Conservation (phyloP, 2,329 filamentous ascomycete genomes). For the Exophiala sp. region DNA sequence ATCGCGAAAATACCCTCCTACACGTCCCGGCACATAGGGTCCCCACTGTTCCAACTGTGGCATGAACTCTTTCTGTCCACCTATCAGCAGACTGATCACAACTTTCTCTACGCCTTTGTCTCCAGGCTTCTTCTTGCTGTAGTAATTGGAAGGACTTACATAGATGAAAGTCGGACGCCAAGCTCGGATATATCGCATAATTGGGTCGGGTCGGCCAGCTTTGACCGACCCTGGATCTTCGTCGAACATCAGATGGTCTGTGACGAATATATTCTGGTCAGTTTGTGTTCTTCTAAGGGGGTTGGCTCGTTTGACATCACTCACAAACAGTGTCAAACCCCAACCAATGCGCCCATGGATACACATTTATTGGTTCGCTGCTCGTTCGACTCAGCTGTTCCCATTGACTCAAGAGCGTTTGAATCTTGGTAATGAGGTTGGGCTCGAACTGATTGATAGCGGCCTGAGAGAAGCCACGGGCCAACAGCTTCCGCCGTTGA, state of each 20-base stretch:
- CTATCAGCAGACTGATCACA: background rate
- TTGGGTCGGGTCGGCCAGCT: background rate
- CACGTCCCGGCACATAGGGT: constrained; percentile 5
- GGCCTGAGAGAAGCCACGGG: constrained; percentile 13
- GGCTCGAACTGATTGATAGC: constrained; percentile 13
- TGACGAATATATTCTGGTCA: background rate
- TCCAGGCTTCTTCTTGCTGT: background rate
- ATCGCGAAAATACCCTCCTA: constrained; percentile 11
- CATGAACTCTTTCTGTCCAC: constrained; percentile 11
- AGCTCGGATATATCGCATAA: constrained; percentile 11
- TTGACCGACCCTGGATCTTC: constrained; percentile 13
- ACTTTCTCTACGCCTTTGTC: too few relatives aligned
- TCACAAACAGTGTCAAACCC: constrained; percentile 15
- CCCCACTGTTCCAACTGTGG: constrained; percentile 13
- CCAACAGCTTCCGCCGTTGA: constrained; percentile 14
- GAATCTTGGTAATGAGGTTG: constrained; percentile 5
- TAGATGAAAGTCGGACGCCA: constrained; percentile 16
- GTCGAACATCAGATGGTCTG: constrained; percentile 17
- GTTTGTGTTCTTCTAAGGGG: background rate
- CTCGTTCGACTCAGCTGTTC: background rate
- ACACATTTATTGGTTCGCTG: constrained; percentile 5
- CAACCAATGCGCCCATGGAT: constrained; percentile 17
- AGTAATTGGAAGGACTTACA: background rate
- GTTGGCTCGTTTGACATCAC: background rate
- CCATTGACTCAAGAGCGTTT: constrained; percentile 11